A percentile compares a stretch with the other conserved stretches of the same genome.
phyloP scores from a whole-genome alignment of 2,329 filamentous ascomycete species.

The Alternaria rosae region DNA sequence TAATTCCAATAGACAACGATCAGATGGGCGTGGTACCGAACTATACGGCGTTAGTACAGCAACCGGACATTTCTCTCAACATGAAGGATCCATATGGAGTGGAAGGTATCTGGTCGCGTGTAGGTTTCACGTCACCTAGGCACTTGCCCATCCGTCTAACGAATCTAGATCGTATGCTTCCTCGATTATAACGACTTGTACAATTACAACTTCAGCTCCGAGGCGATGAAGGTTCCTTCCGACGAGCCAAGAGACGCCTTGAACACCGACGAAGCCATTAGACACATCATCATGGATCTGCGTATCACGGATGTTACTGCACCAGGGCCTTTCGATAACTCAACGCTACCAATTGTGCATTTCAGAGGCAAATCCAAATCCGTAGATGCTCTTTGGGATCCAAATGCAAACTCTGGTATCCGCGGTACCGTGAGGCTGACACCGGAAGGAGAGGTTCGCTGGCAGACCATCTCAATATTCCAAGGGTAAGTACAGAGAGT shows the following conservation, averaged over 20 bases:
- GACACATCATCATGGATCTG: slow-evolving; percentile 74
- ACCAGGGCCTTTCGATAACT: slow-evolving; percentile 65
- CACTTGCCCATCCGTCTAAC: slow-evolving; percentile 17
- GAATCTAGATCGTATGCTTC: slow-evolving; percentile 53
- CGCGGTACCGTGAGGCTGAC: slow-evolving; percentile 72
- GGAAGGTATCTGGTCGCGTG: slow-evolving; percentile 72
- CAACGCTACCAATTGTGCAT: slow-evolving; percentile 69
- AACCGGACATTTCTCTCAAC: slow-evolving; percentile 57
- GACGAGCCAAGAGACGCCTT: slow-evolving; percentile 60
- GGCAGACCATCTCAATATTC: slow-evolving; percentile 74
- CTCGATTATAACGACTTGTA: slow-evolving; percentile 66
- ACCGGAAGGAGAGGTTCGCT: slow-evolving; percentile 73
- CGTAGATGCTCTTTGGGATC: slow-evolving; percentile 70
- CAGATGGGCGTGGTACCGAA: slow-evolving; percentile 7
- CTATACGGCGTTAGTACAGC: slow-evolving; percentile 21
- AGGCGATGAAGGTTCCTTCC: slow-evolving; percentile 47
- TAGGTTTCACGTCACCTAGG: slow-evolving; percentile 43
- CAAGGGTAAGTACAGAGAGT: slow-evolving; percentile 50
- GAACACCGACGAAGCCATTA: slow-evolving; percentile 70
- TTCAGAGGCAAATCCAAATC: slow-evolving; percentile 70
- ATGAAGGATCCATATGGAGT: slow-evolving; percentile 68
- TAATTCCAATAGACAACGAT: slow-evolving; percentile 25
- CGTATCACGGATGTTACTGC: slow-evolving; percentile 66
- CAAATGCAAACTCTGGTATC: slow-evolving; percentile 72
- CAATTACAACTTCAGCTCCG: slow-evolving; percentile 71